Evolutionary conservation across 495 filamentous ascomycete genomes (phyloP), one percentile per base, ranked within the genome.

Genomic region (Rostrohypoxylon terebratum): DNA sequence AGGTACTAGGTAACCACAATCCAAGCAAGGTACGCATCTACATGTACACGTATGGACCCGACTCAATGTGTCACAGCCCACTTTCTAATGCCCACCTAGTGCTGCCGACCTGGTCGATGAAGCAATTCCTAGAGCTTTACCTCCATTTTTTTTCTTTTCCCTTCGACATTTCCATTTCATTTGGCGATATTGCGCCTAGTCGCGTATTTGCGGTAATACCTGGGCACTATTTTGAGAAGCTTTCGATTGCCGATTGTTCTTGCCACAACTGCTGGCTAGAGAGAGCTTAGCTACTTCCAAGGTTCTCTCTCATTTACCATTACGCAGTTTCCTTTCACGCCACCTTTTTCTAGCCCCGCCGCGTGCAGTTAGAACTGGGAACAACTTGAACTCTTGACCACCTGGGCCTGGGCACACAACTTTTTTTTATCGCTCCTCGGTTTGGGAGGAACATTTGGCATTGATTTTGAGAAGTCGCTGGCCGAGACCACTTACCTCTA

Each of bases 61-160:
- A 53, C 40, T 25, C 48, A 53, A 53, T n/a, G 71, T 69, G 65
- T 73, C 71, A 69, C 71, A 73, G 62, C 71, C 71, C 66, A 74
- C 71, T 63, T 74, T 69, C 63, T 31, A 40, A 53, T 62, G 16
- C 11, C 55, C 23, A 55, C 36, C 61, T 68, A 68, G 63, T 47
- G 59, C 16, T 68, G 25, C 59, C 57, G 55, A 65, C 70, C 70
- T 73, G 21, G 66, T 63, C 66, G 34, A 66, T 69, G 71, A 74
- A 74, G 71, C 71, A 74, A 74, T 74, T 62, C 69, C 66, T 66
- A 36, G 55, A 69, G 71, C 71, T 74, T 74, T 66, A 66, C 23
- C 54, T 64, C 47, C 47, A 33, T 60, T 66, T 62, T 23, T 59
- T 55, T 55, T 45, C 1, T 38, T 23, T 66, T 65, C 60, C 40